These are phyloP conservation scores for Pseudogymnoascus sp. DNA, from an alignment of 2,329 filamentous ascomycete genomes.

Conservation along the genomic window DNA sequence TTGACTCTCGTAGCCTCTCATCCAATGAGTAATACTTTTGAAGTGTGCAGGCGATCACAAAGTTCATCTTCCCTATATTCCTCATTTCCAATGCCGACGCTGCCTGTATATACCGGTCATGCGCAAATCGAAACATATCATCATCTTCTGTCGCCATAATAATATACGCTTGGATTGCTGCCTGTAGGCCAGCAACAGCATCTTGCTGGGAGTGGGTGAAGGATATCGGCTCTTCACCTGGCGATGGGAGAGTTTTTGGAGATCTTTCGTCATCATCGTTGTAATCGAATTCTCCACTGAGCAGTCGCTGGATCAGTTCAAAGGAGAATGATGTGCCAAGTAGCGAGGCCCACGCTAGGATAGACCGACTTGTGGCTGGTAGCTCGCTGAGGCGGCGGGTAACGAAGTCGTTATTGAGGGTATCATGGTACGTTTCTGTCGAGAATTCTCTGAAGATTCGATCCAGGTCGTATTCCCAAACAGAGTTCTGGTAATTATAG, in stretches of 20 bases:
- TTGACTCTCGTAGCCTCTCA: slow-evolving; percentile 57
- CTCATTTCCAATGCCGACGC: slow-evolving; percentile 61
- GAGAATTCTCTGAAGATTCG: slow-evolving; percentile 78
- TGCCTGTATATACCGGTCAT: slow-evolving; percentile 78
- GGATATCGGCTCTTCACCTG: slow-evolving; percentile 26
- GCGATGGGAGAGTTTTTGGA: slow-evolving; percentile 28
- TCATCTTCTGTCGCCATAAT: slow-evolving; percentile 75
- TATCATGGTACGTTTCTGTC: slow-evolving; percentile 67
- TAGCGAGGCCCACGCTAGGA: slow-evolving; percentile 79
- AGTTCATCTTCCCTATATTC: slow-evolving; percentile 75
- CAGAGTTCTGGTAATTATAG: slow-evolving; percentile 76
- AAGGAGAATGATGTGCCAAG: slow-evolving; percentile 81
- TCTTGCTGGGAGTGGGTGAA: slow-evolving; percentile 52
- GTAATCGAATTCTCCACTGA: slow-evolving; percentile 65
- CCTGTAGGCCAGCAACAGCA: slow-evolving; percentile 70
- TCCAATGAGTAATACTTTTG: slow-evolving; percentile 61
- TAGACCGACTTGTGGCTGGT: slow-evolving; percentile 61
- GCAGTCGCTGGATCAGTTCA: slow-evolving; percentile 64
- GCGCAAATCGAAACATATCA: slow-evolving; percentile 78
- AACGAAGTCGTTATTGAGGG: slow-evolving; percentile 76
- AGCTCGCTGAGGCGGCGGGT: slow-evolving; percentile 68
- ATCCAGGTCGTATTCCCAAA: slow-evolving; percentile 81
- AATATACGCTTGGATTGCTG: slow-evolving; percentile 69
- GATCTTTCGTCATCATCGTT: slow-evolving; percentile 34
- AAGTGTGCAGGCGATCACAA: slow-evolving; percentile 73